Conservation (phyloP, 208 protist species). For the Blastocrithidia nonstop region DNA sequence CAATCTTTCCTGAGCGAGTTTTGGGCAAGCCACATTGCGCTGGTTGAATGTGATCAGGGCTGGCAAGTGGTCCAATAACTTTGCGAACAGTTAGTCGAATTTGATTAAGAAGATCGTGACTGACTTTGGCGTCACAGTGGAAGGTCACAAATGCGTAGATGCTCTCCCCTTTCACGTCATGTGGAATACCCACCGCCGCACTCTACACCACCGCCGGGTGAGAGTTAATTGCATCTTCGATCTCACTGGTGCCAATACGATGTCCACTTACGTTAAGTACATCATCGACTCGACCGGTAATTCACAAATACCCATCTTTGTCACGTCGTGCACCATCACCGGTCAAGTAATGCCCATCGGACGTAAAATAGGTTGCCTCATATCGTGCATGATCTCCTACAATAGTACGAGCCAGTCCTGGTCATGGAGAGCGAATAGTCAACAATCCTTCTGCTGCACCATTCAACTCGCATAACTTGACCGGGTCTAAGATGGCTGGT, state of each 20-base stretch:
- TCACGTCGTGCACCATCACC: conserved; percentile 93
- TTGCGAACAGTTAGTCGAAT: conserved; percentile 67
- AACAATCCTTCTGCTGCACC: conserved; percentile 76
- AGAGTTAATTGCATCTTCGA: conserved; percentile 83
- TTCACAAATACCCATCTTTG: conserved; percentile 94
- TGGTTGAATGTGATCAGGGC: conserved; percentile 81
- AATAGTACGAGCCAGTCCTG: conserved; percentile 84
- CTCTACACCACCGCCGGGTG: conserved; percentile 81
- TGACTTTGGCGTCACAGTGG: not conserved
- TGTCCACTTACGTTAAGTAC: conserved; percentile 96
- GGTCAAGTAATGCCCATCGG: conserved; percentile 92
- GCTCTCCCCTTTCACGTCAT: conserved; percentile 7
- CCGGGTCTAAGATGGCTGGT: conserved; percentile 77
- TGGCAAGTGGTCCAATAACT: conserved; percentile 92
- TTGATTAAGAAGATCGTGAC: conserved; percentile 36
- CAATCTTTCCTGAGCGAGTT: conserved; percentile 97
- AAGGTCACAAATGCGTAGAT: not conserved
- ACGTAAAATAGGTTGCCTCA: conserved; percentile 84
- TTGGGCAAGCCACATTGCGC: conserved; percentile 88
- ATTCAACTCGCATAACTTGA: conserved; percentile 20
- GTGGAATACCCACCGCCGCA: conserved; percentile 82
- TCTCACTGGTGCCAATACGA: conserved; percentile 91
- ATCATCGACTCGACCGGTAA: conserved; percentile 95
- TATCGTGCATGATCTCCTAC: conserved; percentile 81
- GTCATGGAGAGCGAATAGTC: conserved; percentile 84